phyloP scores from a whole-genome alignment of 768 basidiomycete species.

The Boletus edulis region DNA sequence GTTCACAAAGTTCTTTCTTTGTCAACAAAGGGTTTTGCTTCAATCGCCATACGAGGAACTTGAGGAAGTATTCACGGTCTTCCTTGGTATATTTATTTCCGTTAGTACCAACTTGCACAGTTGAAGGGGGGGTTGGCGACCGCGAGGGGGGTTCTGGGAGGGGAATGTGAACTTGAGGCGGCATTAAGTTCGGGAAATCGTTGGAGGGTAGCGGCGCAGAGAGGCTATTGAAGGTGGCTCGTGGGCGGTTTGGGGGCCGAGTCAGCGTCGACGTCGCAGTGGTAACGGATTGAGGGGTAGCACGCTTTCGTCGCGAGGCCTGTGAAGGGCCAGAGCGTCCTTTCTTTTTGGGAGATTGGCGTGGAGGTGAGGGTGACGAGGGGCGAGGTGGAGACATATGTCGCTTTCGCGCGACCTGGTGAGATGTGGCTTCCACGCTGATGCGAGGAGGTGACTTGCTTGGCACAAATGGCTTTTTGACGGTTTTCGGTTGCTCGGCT shows the following conservation, averaged over 20 bases:
- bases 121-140: conserved; percentile 65
- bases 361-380: conserved; percentile 15
- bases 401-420: conserved; percentile 38
- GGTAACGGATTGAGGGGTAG: conserved; percentile 17
- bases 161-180: conserved; percentile 59
- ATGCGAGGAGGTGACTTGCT: conserved; percentile 6
- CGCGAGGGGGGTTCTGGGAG: conserved; percentile 64
- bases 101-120: conserved; percentile 41
- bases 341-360: conserved; percentile 24
- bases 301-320: conserved; percentile 25
- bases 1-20: conserved; percentile 51
- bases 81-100: conserved; percentile 66
- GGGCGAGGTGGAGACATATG: conserved; percentile 18
- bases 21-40: conserved; percentile 51
- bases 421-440: conserved; percentile 13
- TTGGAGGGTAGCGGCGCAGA: conserved; percentile 38
- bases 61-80: conserved; percentile 65
- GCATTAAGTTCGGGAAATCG: conserved; percentile 48
- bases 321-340: conserved; percentile 20
- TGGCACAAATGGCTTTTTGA: conserved; percentile 28
- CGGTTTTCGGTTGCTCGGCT: conserved; percentile 24
- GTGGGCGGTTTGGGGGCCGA: conserved; percentile 31
- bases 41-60: conserved; percentile 62
- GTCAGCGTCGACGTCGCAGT: conserved; percentile 17
- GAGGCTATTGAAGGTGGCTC: conserved; percentile 58